Evolutionary conservation across 2,329 filamentous ascomycete genomes (phyloP), one percentile per base, ranked within the genome.

Genomic region (Tolypocladium pustulatum): DNA sequence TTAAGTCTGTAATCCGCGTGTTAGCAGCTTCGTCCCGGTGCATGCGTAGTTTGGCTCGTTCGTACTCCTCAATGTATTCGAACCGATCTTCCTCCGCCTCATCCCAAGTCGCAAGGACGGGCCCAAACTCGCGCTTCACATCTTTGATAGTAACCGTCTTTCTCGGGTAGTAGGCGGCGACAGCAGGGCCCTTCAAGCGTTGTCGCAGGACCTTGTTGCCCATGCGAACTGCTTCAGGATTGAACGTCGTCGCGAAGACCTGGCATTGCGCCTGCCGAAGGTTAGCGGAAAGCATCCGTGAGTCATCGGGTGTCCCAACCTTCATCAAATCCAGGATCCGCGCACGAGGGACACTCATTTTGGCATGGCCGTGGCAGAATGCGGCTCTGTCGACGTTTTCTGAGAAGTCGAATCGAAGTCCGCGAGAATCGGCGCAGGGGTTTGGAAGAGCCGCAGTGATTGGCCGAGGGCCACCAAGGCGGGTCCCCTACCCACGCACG

Each of bases 161-260:
- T 64, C 86, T 85, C 2, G 94, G 94, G 72, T 99, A 99, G 80
- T 97, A 99, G 59, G 90, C 81, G 43, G 87, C 88, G 63, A 97
- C 76, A 0, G 88, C 77, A 36, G 91, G 90, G n/a, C 94, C 94
- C 69, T 83, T 85, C 62, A 97, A 79, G 69, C 92, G 86, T 73
- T 97, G 89, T 69, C 92, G 90, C 61, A 99, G 81, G 71, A 99
- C 81, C 75, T 94, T 96, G 78, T 94, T 97, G 69, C 94, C 94
- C 65, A 90, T 84, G 62, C 94, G 90, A 61, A 88, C 73, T 65
- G 86, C 79, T 58, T 90, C 81, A 32, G 94, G 94, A 75, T 99
- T 99, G 80, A 86, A 97, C 57, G 87, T 92, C 56, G 89, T 90
- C 68, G 87, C 87, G 80, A 97, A 99, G 77, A 97, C 84, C 72